Conservation (phyloP, 176 grass and related monocot species). For the Sorghum bicolor region Sorghum_bicolor_NCBIv3 NC_012871.2:906001-906500, state of each 20-base stretch:
- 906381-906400: constrained; percentile 91
- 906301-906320: constrained; percentile 90
- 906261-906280: constrained; percentile 86
- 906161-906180: constrained; percentile 71
- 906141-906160: constrained; percentile 92
- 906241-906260: constrained; percentile 82
- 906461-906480: constrained; percentile 81
- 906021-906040: constrained; percentile 68
- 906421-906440: constrained; percentile 65
- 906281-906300: constrained; percentile 92
- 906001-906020: constrained; percentile 80
- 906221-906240: constrained; percentile 81
- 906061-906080: constrained; percentile 86
- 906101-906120: constrained; percentile 69
- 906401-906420: constrained; percentile 84
- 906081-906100: constrained; percentile 79
- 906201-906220: constrained; percentile 80
- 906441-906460: constrained; percentile 64
- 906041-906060: constrained; percentile 69
- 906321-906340: constrained; percentile 85
- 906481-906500: constrained; percentile 81
- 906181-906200: constrained; percentile 87
- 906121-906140: constrained; percentile 69
- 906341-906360: constrained; percentile 80
- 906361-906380: constrained; percentile 83